Conservation (phyloP, 768 basidiomycete species). For the Lenzites betulinus region DNA sequence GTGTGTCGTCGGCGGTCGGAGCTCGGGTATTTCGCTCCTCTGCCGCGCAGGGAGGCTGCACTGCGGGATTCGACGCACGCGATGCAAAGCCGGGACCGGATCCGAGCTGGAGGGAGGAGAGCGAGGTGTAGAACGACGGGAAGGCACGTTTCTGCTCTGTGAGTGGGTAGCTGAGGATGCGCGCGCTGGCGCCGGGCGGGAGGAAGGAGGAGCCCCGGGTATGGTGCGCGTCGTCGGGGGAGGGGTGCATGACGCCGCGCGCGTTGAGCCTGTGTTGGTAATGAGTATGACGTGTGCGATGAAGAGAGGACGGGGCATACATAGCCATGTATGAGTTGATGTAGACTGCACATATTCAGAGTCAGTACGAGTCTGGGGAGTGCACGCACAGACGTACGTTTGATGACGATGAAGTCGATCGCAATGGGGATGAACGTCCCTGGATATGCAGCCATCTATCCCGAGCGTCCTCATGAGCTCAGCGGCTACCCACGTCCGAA, state of each 20-base stretch:
- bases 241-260: conserved; percentile 7
- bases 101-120: neutral
- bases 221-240: neutral
- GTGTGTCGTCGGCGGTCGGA: neutral
- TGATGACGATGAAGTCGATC: conserved; percentile 24
- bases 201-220: neutral
- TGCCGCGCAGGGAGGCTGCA: neutral
- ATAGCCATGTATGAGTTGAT: conserved; percentile 27
- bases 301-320: conserved; percentile 1
- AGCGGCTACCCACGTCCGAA: neutral
- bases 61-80: neutral
- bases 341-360: conserved; percentile 12
- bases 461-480: too few relatives aligned
- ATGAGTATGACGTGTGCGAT: neutral
- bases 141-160: conserved; percentile 2
- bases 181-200: neutral
- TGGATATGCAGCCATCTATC: conserved; percentile 22
- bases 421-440: conserved; percentile 20
- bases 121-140: neutral
- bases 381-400: conserved; percentile 9
- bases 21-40: neutral
- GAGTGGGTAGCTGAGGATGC: neutral
- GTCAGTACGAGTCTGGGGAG: neutral
- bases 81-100: neutral
- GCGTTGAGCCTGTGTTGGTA: conserved; percentile 21